phyloP scores from a whole-genome alignment of 768 basidiomycete genomes.

The Suillus paluster region DNA sequence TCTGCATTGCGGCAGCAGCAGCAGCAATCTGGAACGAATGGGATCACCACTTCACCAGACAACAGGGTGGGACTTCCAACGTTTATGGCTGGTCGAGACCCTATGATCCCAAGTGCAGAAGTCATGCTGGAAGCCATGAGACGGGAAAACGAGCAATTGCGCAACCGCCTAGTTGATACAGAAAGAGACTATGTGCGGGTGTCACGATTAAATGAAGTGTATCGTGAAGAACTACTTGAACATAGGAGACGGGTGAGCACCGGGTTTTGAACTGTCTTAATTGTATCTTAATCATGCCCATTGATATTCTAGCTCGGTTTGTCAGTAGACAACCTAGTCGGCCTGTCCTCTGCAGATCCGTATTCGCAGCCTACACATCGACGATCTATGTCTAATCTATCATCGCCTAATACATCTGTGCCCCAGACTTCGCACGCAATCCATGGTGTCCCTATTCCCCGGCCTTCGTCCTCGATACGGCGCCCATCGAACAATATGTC shows the following conservation, averaged over 20 bases:
- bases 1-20: slow-evolving; percentile 54
- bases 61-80: slow-evolving; percentile 7
- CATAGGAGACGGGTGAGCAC: slow-evolving; percentile 70
- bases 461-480: slow-evolving; percentile 66
- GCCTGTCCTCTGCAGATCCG: slow-evolving; percentile 66
- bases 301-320: slow-evolving; percentile 59
- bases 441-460: slow-evolving; percentile 76
- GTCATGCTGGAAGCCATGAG: slow-evolving; percentile 77
- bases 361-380: slow-evolving; percentile 74
- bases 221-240: slow-evolving; percentile 83
- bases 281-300: slow-evolving; percentile 8
- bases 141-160: slow-evolving; percentile 77
- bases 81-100: slow-evolving; percentile 26
- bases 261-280: slow-evolving; percentile 11
- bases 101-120: slow-evolving; percentile 48
- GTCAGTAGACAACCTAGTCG: slow-evolving; percentile 79
- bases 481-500: slow-evolving; percentile 53
- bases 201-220: slow-evolving; percentile 77
- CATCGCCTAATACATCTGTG: slow-evolving; percentile 34
- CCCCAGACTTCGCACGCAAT: slow-evolving; percentile 37
- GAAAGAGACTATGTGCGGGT: slow-evolving; percentile 81
- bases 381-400: slow-evolving; percentile 46
- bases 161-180: slow-evolving; percentile 68
- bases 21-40: slow-evolving; percentile 15
- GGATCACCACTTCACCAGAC: slow-evolving; percentile 35